Base-by-base conservation (phyloP, 176 grass and related monocot species). In the Echinochloa phyllopogon region DNA sequence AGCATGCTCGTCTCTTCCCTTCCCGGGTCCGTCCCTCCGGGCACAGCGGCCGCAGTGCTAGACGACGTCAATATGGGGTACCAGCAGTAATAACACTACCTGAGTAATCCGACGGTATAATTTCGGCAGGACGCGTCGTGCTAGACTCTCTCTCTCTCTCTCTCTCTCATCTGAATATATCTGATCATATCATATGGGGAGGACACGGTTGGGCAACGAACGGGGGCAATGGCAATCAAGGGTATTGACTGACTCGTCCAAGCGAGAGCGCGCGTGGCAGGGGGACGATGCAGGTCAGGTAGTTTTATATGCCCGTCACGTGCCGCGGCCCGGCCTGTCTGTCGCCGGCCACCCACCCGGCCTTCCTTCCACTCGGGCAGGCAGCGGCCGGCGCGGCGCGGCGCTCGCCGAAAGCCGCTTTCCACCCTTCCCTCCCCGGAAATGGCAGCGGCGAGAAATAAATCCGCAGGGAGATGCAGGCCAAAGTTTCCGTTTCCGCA, bases 401-500 rank as follows among this genome's bases (percentile, higher is more conserved):
- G 8, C 75, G 0, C 65, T 61, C 27, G 23, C 84, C 62, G 62
- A 77, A 69, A 85, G 74, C 37, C 27, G 6, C 36, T 13, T 55
- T 44, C 27, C 60, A 6, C n/a, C 36, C 21, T 42, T 2, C 38
- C 39, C 40, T 2, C 52, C 44, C 52, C 52, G 20, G 18, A 65
- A 41, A 37, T 53, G 49, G 82, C 60, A 67, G 69, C 60, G 3
- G 76, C 15, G 75, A 7, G 24, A 44, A n/a, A 42, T 58, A 44
- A 60, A 17, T n/a, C 7, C 0, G 16, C 8, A 20, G 57, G 23
- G 6, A 57, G 50, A 39, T 41, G 10, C 77, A 20, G 72, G 18
- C 52, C 71, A 70, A 72, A 86, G 83, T 86, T 86, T 85, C 82
- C 33, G 15, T 49, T 73, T 75, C 16, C 15, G 71, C 50, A 85